Percentiles rank a stretch among this genome's conserved stretches.
These are phyloP conservation scores for Pseudevernia furfuracea DNA, from an alignment of 495 filamentous ascomycete genomes.

Conservation along the genomic window DNA sequence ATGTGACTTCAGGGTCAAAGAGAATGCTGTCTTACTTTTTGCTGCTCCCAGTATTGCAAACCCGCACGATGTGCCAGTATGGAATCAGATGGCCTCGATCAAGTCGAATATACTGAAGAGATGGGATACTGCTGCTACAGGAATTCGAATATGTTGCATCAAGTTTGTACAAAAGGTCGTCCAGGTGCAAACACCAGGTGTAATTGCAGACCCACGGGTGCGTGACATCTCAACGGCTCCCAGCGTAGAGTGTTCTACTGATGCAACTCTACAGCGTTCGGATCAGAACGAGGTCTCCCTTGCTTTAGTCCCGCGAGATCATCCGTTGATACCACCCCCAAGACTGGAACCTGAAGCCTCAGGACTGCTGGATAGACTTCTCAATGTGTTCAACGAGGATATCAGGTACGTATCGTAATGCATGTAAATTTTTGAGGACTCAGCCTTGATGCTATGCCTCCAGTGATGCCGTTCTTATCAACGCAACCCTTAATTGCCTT, in stretches of 20 bases:
- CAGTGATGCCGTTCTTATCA: constrained; percentile 83
- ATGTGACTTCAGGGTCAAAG: not conserved
- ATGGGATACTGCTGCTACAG: constrained; percentile 73
- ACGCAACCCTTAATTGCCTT: constrained; percentile 84
- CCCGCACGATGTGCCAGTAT: constrained; percentile 65
- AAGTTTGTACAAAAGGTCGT: constrained; percentile 94
- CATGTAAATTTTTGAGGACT: constrained; percentile 9
- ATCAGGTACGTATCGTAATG: constrained; percentile 49
- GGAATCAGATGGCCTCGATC: constrained; percentile 82
- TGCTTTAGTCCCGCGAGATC: constrained; percentile 72
- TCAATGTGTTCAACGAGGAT: constrained; percentile 82
- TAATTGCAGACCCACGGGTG: constrained; percentile 80
- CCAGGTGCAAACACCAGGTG: constrained; percentile 78
- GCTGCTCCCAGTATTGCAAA: constrained; percentile 63
- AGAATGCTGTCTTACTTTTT: constrained; percentile 30
- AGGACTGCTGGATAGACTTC: constrained; percentile 79
- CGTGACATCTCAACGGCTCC: constrained; percentile 26
- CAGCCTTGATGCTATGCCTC: constrained; percentile 19
- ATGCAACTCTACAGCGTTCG: constrained; percentile 50
- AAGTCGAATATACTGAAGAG: constrained; percentile 79
- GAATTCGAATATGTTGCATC: constrained; percentile 85
- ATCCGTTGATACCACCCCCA: constrained; percentile 65
- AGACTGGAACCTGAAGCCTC: constrained; percentile 86
- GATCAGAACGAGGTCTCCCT: constrained; percentile 84
- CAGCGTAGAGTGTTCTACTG: constrained; percentile 24